These are phyloP conservation scores for Ceriops tagal DNA, from an alignment of 345 rosid species.

Conservation along the genomic window DNA sequence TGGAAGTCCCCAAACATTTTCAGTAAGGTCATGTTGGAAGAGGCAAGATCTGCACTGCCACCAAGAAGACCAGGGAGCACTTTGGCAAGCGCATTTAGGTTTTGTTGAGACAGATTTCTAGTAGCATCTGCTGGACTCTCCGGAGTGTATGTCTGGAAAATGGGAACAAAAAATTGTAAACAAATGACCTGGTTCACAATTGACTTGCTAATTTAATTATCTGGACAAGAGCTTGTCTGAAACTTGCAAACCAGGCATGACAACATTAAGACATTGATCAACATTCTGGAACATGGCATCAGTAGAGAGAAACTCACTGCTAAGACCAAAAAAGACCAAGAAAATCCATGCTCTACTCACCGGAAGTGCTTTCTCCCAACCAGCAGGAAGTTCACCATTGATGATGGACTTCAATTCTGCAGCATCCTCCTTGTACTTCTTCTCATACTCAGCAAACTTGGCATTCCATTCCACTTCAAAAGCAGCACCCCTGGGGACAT, in stretches of 20 bases:
- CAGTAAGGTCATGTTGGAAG: slow-evolving; percentile 94
- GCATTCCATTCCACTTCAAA: slow-evolving; percentile 88
- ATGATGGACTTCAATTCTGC: slow-evolving; percentile 78
- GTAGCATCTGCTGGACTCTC: slow-evolving; percentile 97
- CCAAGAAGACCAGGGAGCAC: slow-evolving; percentile 91
- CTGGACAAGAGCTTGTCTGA: background rate
- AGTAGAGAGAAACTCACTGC: background rate
- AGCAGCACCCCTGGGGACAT: slow-evolving; percentile 57
- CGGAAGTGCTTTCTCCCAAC: slow-evolving; percentile 93
- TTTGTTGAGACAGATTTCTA: slow-evolving; percentile 84
- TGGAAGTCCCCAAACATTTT: slow-evolving; percentile 90
- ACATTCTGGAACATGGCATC: background rate
- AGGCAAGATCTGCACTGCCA: slow-evolving; percentile 98
- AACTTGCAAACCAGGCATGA: background rate
- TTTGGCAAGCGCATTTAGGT: slow-evolving; percentile 76
- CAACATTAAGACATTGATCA: background rate
- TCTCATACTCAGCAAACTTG: slow-evolving; percentile 76
- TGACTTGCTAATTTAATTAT: background rate
- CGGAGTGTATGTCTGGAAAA: slow-evolving; percentile 70
- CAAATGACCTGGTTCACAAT: slow-evolving; percentile 5
- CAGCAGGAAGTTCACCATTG: slow-evolving; percentile 78
- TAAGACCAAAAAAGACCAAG: background rate
- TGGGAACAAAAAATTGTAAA: slow-evolving; percentile 23
- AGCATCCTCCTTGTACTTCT: slow-evolving; percentile 87
- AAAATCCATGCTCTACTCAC: slow-evolving; percentile 40